Evolutionary conservation across 1,284 basidiomycete genomes (phyloP).

Genomic region (Ganoderma meredithae): DNA sequence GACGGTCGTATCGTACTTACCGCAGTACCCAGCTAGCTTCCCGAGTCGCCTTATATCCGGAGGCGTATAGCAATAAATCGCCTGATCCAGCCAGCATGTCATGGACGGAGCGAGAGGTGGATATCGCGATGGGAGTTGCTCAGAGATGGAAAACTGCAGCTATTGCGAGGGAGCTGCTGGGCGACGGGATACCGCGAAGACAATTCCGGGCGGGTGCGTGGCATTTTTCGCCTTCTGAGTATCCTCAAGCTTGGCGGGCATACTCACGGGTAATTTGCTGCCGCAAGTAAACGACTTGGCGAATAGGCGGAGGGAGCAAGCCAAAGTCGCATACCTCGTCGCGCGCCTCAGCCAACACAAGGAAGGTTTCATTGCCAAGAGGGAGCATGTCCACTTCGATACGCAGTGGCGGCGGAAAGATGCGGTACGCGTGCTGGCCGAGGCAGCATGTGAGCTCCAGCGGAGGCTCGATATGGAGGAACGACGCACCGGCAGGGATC

Average conservation of each 20-base stretch:
- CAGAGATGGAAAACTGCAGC: neutral
- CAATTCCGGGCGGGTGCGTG: neutral
- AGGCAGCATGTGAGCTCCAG: slow-evolving; percentile 1
- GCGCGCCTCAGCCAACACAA: neutral
- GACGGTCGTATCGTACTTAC: neutral
- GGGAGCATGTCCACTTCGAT: neutral
- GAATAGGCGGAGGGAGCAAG: neutral
- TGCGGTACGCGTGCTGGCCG: neutral
- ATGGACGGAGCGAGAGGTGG: neutral
- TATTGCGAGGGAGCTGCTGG: neutral
- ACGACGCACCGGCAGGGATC: neutral
- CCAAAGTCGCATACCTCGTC: neutral
- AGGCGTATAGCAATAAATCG: neutral
- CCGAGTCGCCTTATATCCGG: neutral
- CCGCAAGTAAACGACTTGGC: neutral
- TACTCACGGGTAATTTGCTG: neutral
- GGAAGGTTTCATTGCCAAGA: neutral
- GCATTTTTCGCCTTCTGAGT: neutral
- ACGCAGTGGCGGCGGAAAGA: neutral
- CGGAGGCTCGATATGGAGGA: neutral
- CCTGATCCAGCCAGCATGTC: neutral
- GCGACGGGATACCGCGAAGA: neutral
- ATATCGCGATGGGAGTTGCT: neutral
- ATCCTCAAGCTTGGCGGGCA: neutral
- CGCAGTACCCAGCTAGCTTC: too few relatives aligned